phyloP scores from a whole-genome alignment of 257 asterid species.

The Solanum sparsipilum region DNA sequence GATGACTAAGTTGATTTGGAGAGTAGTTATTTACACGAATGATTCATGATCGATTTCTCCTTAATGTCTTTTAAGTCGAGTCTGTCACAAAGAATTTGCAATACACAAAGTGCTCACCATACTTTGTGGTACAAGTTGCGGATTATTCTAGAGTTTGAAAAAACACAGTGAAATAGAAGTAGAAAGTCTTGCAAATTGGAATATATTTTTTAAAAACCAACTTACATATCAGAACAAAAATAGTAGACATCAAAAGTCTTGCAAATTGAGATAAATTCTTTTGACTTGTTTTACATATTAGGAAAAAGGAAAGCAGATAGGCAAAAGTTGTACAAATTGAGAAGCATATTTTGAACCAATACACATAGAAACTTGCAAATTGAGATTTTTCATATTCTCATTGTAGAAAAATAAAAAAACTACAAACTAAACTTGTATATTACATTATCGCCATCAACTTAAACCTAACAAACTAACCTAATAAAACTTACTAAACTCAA shows the following conservation, averaged over 20 bases:
- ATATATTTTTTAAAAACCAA: neutral
- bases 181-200: neutral
- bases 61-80: too few species aligned
- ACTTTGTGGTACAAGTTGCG: too few species aligned
- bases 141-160: too few species aligned
- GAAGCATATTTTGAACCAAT: neutral
- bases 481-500: neutral
- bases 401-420: constrained; percentile 3
- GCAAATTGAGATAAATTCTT: neutral
- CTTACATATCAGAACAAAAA: neutral
- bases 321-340: neutral
- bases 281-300: neutral
- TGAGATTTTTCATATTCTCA: constrained; percentile 11
- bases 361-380: neutral
- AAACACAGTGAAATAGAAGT: too few species aligned
- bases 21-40: accelerated
- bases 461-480: neutral
- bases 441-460: neutral
- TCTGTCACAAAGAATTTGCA: too few species aligned
- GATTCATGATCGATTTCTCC: too few species aligned
- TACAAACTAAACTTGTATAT: constrained; percentile 2
- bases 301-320: neutral
- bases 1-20: too few species aligned
- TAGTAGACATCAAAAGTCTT: neutral
- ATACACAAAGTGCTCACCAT: too few species aligned